Base-by-base conservation (phyloP, 1,284 basidiomycete genomes). In the Cutaneotrichosporon sp. region DNA sequence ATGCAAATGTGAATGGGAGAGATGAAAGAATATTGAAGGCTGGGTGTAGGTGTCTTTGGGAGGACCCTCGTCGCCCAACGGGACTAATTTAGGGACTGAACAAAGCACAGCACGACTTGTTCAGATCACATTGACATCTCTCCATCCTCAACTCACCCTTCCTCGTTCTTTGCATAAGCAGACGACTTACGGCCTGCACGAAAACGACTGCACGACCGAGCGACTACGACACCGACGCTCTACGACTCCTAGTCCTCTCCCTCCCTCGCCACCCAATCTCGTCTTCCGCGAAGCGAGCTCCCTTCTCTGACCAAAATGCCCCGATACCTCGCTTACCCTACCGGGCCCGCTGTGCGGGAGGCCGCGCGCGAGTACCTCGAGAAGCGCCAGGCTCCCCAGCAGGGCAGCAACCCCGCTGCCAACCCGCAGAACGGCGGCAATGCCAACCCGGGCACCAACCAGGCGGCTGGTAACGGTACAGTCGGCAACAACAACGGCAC, bases 401-500 rank as follows among this genome's bases (percentile, higher is more conserved):
- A 56, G 21, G 52, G 52, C 5, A 40, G 52, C 5, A 36, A 56
- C 60, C 7, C 7, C 34, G 34, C 34, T 2, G 34, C 16, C 58
- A 53, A 32, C 51, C 9, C 4, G 3, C 32, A 31, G 10, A 53
- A 47, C 40, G 55, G 55, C 26, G 56, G 56, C 46, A 53, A 53
- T 46, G 55, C 55, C 58, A 57, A 57, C 63, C 30, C 51, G 21
- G 22, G 30, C 18, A 50, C 40, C 51, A 30, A 22, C 21, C 16
- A 56, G 18, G 8, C 7, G 34, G 34, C 34, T 36, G 34, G 34
- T 36, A 55, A 16, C 10, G 40, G 40, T 16, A 42, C 36, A 21
- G 47, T 9, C 5, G 59, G 53, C 14, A 59, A 47, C 58, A 38
- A 40, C 53, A 51, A 50, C 46, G 34, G 14, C 63, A 61, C 58